Evolutionary conservation across 2,329 filamentous ascomycete species (phyloP).

Genomic region (Phyllosticta citribraziliensis): DNA sequence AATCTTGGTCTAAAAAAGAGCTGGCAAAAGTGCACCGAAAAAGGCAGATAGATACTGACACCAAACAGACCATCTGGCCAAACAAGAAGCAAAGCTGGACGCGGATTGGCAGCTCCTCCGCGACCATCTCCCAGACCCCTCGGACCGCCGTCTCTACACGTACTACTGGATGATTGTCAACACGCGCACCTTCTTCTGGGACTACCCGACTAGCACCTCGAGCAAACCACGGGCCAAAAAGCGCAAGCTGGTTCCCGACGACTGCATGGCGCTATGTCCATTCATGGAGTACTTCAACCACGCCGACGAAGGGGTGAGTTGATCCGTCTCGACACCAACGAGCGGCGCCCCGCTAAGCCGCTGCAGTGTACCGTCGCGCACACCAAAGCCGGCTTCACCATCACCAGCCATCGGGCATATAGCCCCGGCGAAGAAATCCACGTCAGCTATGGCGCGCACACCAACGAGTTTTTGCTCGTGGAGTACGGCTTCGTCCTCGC

Average conservation of each 20-base stretch:
- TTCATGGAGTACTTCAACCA: conserved; percentile 66
- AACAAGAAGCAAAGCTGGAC: conserved; percentile 46
- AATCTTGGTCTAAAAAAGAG: not conserved
- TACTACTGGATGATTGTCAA: conserved; percentile 54
- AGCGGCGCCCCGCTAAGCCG: not conserved
- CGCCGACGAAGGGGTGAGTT: conserved; percentile 27
- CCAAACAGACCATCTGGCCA: conserved; percentile 34
- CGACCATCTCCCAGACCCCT: conserved; percentile 34
- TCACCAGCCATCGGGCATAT: conserved; percentile 45
- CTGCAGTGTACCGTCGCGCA: conserved; percentile 44
- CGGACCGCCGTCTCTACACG: conserved; percentile 26
- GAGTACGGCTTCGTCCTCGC: conserved; percentile 49
- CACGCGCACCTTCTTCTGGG: conserved; percentile 51
- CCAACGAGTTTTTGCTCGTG: conserved; percentile 61
- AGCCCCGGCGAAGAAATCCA: conserved; percentile 53
- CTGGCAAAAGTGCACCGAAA: not conserved
- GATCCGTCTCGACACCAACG: not conserved
- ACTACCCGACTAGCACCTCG: conserved; percentile 29
- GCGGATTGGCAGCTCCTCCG: conserved; percentile 41
- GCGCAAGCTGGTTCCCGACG: conserved; percentile 35
- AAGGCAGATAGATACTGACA: not conserved
- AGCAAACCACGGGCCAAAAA: conserved; percentile 32
- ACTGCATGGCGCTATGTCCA: conserved; percentile 60
- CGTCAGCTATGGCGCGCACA: conserved; percentile 60
- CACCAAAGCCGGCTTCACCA: conserved; percentile 42